A percentile compares a stretch with the other conserved stretches of the same genome.
phyloP scores from a whole-genome alignment of 306 rosid genomes.

The Prunus armeniaca region DNA sequence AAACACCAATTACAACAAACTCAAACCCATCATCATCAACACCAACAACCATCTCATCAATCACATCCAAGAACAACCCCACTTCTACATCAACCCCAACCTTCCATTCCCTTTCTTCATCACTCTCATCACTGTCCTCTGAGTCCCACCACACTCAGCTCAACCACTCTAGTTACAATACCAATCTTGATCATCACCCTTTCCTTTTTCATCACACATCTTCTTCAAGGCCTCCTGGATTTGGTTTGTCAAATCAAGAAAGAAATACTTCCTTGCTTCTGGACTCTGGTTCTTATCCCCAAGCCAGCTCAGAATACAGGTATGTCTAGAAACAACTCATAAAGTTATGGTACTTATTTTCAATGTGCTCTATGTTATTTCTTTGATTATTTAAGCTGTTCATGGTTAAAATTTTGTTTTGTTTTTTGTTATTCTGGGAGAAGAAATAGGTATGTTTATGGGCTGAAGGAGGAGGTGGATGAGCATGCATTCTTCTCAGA shows the following conservation, averaged over 20 bases:
- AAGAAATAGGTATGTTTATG: conserved; percentile 64
- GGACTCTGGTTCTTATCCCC: conserved; percentile 54
- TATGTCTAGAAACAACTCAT: conserved; percentile 15
- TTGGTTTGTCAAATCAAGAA: conserved; percentile 56
- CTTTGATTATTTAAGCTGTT: neutral
- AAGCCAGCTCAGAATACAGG: conserved; percentile 62
- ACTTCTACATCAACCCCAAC: conserved; percentile 37
- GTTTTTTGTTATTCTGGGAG: conserved; percentile 1
- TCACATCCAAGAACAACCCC: conserved; percentile 41
- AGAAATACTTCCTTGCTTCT: conserved; percentile 51
- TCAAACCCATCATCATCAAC: conserved; percentile 19
- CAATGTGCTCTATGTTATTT: neutral
- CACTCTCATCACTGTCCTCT: conserved; percentile 30
- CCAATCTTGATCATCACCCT: conserved; percentile 31
- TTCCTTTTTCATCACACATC: conserved; percentile 37
- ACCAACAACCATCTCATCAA: conserved; percentile 41
- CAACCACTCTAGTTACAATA: conserved; percentile 11
- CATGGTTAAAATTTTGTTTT: neutral
- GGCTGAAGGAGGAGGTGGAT: conserved; percentile 70
- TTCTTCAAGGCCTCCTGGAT: conserved; percentile 43
- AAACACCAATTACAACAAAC: conserved; percentile 30
- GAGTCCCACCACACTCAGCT: neutral
- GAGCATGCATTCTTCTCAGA: conserved; percentile 90
- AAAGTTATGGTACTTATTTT: neutral
- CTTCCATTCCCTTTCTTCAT: conserved; percentile 28